Evolutionary conservation across 2,329 filamentous ascomycete species (phyloP), one percentile per base, ranked within the genome.

Genomic region (Beauveria pseudobassiana): DNA sequence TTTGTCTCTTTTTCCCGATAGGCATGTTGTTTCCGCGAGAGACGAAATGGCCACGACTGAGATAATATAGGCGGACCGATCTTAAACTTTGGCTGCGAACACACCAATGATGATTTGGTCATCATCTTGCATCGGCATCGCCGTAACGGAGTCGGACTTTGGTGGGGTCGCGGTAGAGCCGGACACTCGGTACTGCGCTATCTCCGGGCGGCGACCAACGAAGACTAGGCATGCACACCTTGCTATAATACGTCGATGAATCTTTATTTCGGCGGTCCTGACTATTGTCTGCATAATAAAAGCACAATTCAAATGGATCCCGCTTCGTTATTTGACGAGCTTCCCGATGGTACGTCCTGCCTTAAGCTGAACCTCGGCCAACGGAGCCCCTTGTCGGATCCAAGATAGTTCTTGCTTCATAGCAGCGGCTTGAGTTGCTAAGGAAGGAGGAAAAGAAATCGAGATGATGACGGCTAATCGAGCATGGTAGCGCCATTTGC

Each of bases 401-500:
- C 43, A 20, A 24, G 43, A 24, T 5, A 9, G 48, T 22, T 22
- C 10, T 14, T 46, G 34, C 3, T 24, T 14, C 24, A 7, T 49
- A 9, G 24, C 48, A 3, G 8, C 26, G 24, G 22, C 7, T 50
- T 50, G 45, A 14, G 45, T 16, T 24, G 45, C 18, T 2, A 5
- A 16, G 3, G 6, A n/a, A 20, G 3, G 3, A 22, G 26, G 3
- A 40, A 24, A 24, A n/a, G n/a, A 7, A 18, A 26, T 16, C 6
- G 38, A 26, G n/a, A 28, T 5, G 14, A 45, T 2, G 42, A 30
- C n/a, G n/a, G 49, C 20, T 52, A 3, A 43, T 42, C 0, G 30
- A 53, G 64, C 3, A 30, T 12, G 42, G 6, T 10, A 70, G 72
- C 72, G 24, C 67, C 70, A 20, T 77, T 74, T 69, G 69, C 75